Evolutionary conservation across 345 rosid genomes (phyloP).

Genomic region (Aquilaria malaccensis): DNA sequence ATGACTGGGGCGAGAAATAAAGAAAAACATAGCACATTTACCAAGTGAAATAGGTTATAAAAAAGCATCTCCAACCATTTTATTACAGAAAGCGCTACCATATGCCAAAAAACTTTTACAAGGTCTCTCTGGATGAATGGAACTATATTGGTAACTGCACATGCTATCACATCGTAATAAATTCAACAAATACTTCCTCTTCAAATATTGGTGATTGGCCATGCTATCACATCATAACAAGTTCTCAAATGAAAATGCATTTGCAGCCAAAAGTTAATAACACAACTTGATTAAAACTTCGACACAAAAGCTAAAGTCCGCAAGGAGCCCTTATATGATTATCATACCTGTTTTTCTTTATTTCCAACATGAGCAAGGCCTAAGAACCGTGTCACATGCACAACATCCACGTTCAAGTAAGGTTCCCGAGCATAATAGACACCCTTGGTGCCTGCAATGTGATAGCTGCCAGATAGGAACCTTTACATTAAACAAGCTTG

Average conservation of each 20-base stretch:
- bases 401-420: constrained; percentile 57
- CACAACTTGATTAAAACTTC: too few species aligned
- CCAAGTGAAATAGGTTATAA: not conserved
- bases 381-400: constrained; percentile 81
- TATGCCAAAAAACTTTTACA: too few species aligned
- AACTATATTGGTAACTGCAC: not conserved
- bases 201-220: too few species aligned
- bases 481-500: constrained; percentile 11
- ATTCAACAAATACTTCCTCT: too few species aligned
- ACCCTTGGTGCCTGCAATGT: constrained; percentile 82
- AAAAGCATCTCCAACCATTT: too few species aligned
- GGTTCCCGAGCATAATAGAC: constrained; percentile 86
- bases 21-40: not conserved
- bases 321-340: not conserved
- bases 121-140: too few species aligned
- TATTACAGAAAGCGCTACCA: too few species aligned
- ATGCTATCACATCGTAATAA: not conserved
- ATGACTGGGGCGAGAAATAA: not conserved
- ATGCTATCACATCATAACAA: too few species aligned
- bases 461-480: constrained; percentile 50
- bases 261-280: too few species aligned
- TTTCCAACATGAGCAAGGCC: constrained; percentile 95
- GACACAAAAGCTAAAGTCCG: too few species aligned
- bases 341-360: constrained; percentile 73
- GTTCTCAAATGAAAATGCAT: too few species aligned